A percentile compares a stretch with the other conserved stretches of the same genome.
phyloP scores from a whole-genome alignment of 2,329 filamentous ascomycete species.

The Aspergillus uvarum region DNA sequence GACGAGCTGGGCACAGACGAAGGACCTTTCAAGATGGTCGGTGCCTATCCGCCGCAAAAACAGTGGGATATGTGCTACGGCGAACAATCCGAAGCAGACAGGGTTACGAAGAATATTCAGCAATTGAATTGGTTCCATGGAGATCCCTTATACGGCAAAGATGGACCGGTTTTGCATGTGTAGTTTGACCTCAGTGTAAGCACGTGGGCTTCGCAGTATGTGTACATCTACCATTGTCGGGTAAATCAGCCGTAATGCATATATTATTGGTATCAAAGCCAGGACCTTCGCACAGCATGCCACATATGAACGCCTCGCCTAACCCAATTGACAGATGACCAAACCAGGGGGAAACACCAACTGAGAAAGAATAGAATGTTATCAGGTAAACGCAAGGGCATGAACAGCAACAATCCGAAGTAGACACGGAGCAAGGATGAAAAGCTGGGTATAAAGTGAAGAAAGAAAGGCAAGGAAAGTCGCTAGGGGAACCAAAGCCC shows the following conservation, averaged over 20 bases:
- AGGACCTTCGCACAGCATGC: background rate
- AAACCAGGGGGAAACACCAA: background rate
- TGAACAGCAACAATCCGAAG: background rate
- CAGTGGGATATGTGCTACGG: slow-evolving; percentile 74
- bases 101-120: slow-evolving; percentile 48
- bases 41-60: slow-evolving; percentile 59
- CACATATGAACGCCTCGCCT: background rate
- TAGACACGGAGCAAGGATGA: background rate
- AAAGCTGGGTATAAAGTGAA: background rate
- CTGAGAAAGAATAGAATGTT: background rate
- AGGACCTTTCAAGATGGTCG: slow-evolving; percentile 63
- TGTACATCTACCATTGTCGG: slow-evolving; percentile 5
- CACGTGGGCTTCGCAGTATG: slow-evolving; percentile 1
- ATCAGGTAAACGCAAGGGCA: background rate
- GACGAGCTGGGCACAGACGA: slow-evolving; percentile 51
- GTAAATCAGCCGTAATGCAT: slow-evolving; percentile 3
- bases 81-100: slow-evolving; percentile 54
- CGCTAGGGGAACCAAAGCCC: background rate
- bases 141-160: slow-evolving; percentile 61
- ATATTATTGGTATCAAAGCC: slow-evolving; percentile 4
- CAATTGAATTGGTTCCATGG: slow-evolving; percentile 56
- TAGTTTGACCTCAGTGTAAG: slow-evolving; percentile 12
- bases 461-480: background rate
- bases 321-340: background rate
- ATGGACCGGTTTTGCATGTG: slow-evolving; percentile 52